Percentiles rank a stretch among this genome's conserved stretches.
Conservation (phyloP, 495 filamentous ascomycete genomes). For the Tuber borchii region DNA sequence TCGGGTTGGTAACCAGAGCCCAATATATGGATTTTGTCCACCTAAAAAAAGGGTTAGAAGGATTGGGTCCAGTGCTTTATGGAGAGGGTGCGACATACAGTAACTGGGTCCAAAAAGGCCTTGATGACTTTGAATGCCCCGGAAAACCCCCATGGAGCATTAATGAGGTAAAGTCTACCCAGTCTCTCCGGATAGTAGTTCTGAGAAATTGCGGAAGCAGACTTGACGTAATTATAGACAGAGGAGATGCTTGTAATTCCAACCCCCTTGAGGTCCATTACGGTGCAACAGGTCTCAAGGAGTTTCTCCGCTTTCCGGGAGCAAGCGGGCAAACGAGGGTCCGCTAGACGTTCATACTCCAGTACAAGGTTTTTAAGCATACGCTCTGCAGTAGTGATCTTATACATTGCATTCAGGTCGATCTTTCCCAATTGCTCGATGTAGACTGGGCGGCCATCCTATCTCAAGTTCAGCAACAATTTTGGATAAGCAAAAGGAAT, state of each 20-base stretch:
- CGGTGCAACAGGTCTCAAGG: conserved; percentile 92
- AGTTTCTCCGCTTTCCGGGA: conserved; percentile 83
- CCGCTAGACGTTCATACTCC: conserved; percentile 92
- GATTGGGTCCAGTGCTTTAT: not conserved
- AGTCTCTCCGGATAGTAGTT: conserved; percentile 93
- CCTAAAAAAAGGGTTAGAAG: conserved; percentile 40
- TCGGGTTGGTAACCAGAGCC: conserved; percentile 74
- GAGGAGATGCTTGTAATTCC: conserved; percentile 69
- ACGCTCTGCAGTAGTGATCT: conserved; percentile 83
- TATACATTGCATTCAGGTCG: conserved; percentile 80
- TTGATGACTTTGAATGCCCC: conserved; percentile 77
- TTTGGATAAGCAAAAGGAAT: not conserved
- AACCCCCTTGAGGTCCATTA: conserved; percentile 95
- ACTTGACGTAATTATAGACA: conserved; percentile 65
- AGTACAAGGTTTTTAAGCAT: conserved; percentile 93
- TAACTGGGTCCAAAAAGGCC: conserved; percentile 90
- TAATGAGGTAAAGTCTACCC: conserved; percentile 87
- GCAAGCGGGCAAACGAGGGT: conserved; percentile 90
- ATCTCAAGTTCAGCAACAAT: conserved; percentile 8
- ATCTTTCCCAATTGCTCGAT: conserved; percentile 94
- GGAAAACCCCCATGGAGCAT: conserved; percentile 91
- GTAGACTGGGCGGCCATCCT: conserved; percentile 96
- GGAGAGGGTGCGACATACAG: conserved; percentile 41
- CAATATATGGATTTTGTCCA: conserved; percentile 89
- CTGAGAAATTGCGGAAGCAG: conserved; percentile 64